Evolutionary conservation across 139 green algal genomes (phyloP), one percentile per base, ranked within the genome.

Genomic region (Nannochloris sp.): DNA sequence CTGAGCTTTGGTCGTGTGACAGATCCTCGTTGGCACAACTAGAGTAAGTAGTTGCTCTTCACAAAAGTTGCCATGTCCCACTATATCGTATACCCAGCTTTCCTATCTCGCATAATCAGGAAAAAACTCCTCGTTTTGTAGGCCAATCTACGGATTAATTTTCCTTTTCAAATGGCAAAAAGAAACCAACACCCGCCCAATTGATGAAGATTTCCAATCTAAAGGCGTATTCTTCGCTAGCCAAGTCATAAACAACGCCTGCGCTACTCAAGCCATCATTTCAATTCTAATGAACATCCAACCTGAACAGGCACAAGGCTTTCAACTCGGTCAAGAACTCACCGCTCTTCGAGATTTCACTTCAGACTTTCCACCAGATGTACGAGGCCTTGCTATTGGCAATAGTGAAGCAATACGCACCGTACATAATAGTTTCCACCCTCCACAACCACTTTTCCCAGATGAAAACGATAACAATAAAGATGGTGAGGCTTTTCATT

Each of bases 161-260:
- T 99, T 99, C 65, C 80, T 99, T 32, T 99, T 99, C 84, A 99
- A 99, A 73, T 99, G 84, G 84, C 72, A 76, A 19, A 61, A 82
- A 9, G 92, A 97, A 54, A 77, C 79, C 30, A 81, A 90, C 30
- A 63, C 69, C 2, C 65, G 86, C 2, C 66, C 78, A 0, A 47
- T 87, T 2, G 68, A 82, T 12, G 48, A 77, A 5, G 67, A 80
- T 14, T 61, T 54, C 10, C n/a, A 73, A 10, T 71, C 71, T 29
- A 74, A 82, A 4, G 79, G 63, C 15, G 37, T 98, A 2, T 98
- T 97, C 68, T 98, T 98, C 64, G 93, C 93, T 0, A 92, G 80
- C 34, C 90, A 98, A 73, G 84, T 81, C 35, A 95, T 98, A 67
- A 88, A 83, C 47, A 98, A 99, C 72, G 93, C 93, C 0, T 99